Evolutionary conservation across 768 basidiomycete genomes (phyloP), one percentile per base, ranked within the genome.

Genomic region (Suillus variegatus): DNA sequence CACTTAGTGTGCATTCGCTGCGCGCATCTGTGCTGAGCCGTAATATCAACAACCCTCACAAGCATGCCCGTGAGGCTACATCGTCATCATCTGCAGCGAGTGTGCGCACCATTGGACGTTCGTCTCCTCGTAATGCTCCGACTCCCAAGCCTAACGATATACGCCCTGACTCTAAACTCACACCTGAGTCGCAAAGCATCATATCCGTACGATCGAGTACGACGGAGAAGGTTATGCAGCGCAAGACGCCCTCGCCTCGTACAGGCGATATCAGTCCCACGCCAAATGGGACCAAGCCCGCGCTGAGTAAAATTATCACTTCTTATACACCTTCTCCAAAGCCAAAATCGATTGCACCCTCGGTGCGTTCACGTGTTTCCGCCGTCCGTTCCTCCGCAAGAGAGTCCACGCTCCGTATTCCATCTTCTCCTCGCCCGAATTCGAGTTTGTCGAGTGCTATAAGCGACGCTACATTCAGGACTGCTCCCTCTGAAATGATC

Each of bases 91-190:
- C 77, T 9, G 79, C 71, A 12, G 52, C 67, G 67, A 67, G 69
- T 63, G 9, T 41, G 72, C 22, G 74, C 69, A 25, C 75, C 75
- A 12, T 80, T 54, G 28, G 61, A 36, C 41, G 65, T 56, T 60
- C 61, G 68, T 70, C 14, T 80, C 78, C 61, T 35, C 74, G 77
- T 12, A 70, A 70, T 43, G 76, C 74, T 41, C 69, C 72, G 16
- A 66, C 64, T 68, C 72, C 12, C 69, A 72, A 7, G 66, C 46
- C 66, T 20, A 67, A 70, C n/a, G 80, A 80, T 65, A 78, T 80
- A 40, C 75, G 87, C 20, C 91, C 91, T 3, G 91, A 93, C 68
- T 92, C 90, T 6, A 92, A 92, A 71, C 80, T 92, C 10, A 89
- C 88, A 3, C 89, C 89, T 22, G 80, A 78, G 44, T 71, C 74